Conservation (phyloP, 768 basidiomycete species). For the Panaeolus papilionaceus region DNA sequence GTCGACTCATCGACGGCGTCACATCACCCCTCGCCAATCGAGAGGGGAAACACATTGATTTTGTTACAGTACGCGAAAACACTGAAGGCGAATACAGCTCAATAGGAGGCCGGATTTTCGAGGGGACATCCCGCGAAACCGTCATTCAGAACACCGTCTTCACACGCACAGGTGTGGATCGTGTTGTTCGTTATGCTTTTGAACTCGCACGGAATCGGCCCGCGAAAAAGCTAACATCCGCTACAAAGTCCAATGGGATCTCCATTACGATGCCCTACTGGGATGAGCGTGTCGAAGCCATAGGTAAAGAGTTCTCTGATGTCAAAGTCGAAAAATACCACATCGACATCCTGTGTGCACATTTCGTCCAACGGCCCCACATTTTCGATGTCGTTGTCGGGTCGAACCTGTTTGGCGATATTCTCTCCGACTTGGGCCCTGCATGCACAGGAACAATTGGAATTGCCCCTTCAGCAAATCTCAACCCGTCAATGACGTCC, state of each 20-base stretch:
- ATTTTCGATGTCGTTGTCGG: constrained; percentile 62
- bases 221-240: constrained; percentile 55
- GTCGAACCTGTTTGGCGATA: constrained; percentile 62
- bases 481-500: constrained; percentile 44
- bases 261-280: constrained; percentile 56
- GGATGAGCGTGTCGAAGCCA: constrained; percentile 53
- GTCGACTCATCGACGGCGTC: constrained; percentile 54
- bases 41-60: constrained; percentile 49
- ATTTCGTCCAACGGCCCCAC: constrained; percentile 53
- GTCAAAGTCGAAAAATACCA: constrained; percentile 53
- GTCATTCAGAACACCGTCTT: constrained; percentile 55
- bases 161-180: constrained; percentile 53
- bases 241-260: constrained; percentile 59
- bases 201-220: constrained; percentile 55
- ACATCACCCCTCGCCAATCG: constrained; percentile 52
- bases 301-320: constrained; percentile 57
- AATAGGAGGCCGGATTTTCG: constrained; percentile 50
- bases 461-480: constrained; percentile 59
- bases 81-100: constrained; percentile 64
- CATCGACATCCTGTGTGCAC: constrained; percentile 57
- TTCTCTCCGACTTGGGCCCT: constrained; percentile 61
- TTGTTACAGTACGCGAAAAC: constrained; percentile 62
- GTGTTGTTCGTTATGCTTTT: constrained; percentile 60
- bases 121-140: constrained; percentile 45
- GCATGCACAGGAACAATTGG: constrained; percentile 62